A percentile compares a stretch with the other conserved stretches of the same genome.
These are phyloP conservation scores for Uronychia binucleata DNA, from an alignment of 73 alveolate species.

Conservation along the genomic window DNA sequence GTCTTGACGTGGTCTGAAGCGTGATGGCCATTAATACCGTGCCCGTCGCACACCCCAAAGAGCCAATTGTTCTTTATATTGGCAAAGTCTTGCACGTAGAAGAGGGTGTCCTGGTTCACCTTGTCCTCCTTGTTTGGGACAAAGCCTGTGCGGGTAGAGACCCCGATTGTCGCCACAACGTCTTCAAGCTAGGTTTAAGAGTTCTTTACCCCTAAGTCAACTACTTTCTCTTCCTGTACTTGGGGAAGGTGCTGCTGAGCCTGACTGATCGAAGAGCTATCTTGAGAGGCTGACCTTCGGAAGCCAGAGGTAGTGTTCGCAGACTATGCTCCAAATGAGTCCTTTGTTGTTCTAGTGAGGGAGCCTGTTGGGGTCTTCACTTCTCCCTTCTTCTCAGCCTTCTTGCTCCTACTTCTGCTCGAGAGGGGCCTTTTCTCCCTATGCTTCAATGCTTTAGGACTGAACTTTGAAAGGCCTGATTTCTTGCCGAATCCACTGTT, in stretches of 20 bases:
- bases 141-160: constrained; percentile 48
- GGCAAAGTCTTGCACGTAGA: constrained; percentile 38
- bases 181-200: neutral
- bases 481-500: neutral
- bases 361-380: neutral
- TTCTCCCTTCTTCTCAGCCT: neutral
- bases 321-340: neutral
- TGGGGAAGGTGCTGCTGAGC: neutral
- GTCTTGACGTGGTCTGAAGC: constrained; percentile 87
- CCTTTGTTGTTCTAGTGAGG: neutral
- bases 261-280: neutral
- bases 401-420: neutral
- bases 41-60: constrained; percentile 97
- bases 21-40: constrained; percentile 95
- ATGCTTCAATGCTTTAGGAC: neutral
- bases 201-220: neutral
- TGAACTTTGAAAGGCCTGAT: neutral
- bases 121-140: constrained; percentile 54
- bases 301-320: too few species aligned
- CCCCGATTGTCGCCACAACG: constrained; percentile 41
- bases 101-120: constrained; percentile 50
- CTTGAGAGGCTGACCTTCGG: constrained; percentile 1
- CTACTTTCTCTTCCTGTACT: neutral
- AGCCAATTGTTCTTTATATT: constrained; percentile 69
- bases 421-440: neutral